Percentiles rank a stretch among this genome's conserved stretches.
Evolutionary conservation across 345 rosid genomes (phyloP).

Genomic region (Noccaea caerulescens): DNA sequence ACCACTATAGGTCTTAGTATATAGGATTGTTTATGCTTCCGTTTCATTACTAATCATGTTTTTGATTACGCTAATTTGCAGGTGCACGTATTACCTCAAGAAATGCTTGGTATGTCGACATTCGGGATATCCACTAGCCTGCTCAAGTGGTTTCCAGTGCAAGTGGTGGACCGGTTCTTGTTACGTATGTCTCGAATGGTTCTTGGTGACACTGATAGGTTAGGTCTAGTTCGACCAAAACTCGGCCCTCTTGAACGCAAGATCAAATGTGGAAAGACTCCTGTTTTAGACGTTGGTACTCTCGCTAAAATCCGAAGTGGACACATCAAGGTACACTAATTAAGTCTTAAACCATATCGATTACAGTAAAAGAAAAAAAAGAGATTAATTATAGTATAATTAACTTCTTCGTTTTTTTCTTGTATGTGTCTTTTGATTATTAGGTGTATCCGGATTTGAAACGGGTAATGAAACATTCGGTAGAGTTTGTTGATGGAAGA

Average conservation of each 20-base stretch:
- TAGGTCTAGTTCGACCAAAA: slow-evolving; percentile 69
- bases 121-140: slow-evolving; percentile 77
- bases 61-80: slow-evolving; percentile 41
- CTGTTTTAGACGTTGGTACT: slow-evolving; percentile 83
- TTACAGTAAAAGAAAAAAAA: background rate
- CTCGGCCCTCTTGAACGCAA: slow-evolving; percentile 84
- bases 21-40: too few species aligned
- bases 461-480: slow-evolving; percentile 51
- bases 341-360: background rate
- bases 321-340: slow-evolving; percentile 63
- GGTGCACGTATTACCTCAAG: slow-evolving; percentile 92
- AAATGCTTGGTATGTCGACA: slow-evolving; percentile 80
- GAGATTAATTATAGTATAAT: background rate
- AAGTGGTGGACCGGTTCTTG: slow-evolving; percentile 65
- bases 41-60: background rate
- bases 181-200: slow-evolving; percentile 56
- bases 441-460: slow-evolving; percentile 70
- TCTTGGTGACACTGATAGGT: slow-evolving; percentile 64
- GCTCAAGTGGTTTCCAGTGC: slow-evolving; percentile 76
- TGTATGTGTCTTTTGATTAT: background rate
- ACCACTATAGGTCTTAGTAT: background rate
- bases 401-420: background rate
- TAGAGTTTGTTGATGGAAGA: slow-evolving; percentile 78
- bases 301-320: slow-evolving; percentile 71
- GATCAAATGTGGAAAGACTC: slow-evolving; percentile 73